phyloP scores from a whole-genome alignment of 805 yeast genomes.

The Hanseniaspora taiwanica region DNA sequence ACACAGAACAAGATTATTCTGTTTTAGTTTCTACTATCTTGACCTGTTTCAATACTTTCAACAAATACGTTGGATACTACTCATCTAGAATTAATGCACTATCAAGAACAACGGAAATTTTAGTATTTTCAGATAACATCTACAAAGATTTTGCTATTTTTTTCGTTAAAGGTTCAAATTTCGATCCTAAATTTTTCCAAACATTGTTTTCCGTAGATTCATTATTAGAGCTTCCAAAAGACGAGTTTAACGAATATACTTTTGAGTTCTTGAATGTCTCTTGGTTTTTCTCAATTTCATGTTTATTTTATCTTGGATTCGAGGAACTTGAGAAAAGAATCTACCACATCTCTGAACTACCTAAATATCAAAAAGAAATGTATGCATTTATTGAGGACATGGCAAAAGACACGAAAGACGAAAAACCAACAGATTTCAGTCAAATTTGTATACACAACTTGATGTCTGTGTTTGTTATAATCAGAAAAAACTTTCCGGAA shows the following conservation, averaged over 20 bases:
- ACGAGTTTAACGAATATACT: background rate
- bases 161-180: background rate
- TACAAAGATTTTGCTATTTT: background rate
- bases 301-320: background rate
- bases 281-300: background rate
- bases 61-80: background rate
- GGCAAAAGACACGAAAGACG: background rate
- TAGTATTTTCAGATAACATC: background rate
- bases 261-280: background rate
- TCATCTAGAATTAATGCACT: background rate
- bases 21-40: background rate
- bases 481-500: background rate
- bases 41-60: background rate
- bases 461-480: conserved; percentile 10
- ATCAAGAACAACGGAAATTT: background rate
- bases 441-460: conserved; percentile 9
- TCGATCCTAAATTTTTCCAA: background rate
- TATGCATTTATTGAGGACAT: background rate
- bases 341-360: background rate
- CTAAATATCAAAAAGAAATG: background rate
- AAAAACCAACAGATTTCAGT: conserved; percentile 10
- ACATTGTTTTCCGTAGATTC: background rate
- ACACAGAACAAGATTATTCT: background rate
- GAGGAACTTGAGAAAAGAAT: background rate
- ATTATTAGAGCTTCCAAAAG: background rate